These are phyloP conservation scores for Eimeria falciformis DNA, from an alignment of 169 alveolate species.

Conservation along the genomic window DNA sequence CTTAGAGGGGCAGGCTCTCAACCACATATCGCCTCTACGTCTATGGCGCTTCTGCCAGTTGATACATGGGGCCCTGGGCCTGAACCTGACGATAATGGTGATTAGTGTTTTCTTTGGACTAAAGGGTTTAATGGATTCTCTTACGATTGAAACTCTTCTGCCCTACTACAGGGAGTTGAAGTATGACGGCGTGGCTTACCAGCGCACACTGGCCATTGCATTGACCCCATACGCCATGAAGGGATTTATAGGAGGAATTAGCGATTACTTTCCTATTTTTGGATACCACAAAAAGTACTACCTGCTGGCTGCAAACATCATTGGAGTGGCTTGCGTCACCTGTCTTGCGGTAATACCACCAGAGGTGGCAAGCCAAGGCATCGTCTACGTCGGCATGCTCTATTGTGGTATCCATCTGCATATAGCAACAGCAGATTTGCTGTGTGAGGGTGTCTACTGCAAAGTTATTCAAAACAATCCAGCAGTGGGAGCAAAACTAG, in stretches of 20 bases:
- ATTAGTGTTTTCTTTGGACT: slow-evolving; percentile 56
- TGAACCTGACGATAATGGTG: slow-evolving; percentile 10
- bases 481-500: slow-evolving; percentile 60
- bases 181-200: slow-evolving; percentile 62
- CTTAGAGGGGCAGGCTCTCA: background rate
- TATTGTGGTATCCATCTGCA: slow-evolving; percentile 65
- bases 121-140: slow-evolving; percentile 66
- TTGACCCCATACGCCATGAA: slow-evolving; percentile 61
- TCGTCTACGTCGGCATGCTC: slow-evolving; percentile 55
- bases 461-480: slow-evolving; percentile 63
- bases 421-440: slow-evolving; percentile 57
- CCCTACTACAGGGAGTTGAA: slow-evolving; percentile 52
- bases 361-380: slow-evolving; percentile 4
- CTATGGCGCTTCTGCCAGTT: background rate
- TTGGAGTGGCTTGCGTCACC: slow-evolving; percentile 23
- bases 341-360: slow-evolving; percentile 25
- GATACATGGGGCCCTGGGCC: slow-evolving; percentile 9
- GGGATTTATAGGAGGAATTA: slow-evolving; percentile 64
- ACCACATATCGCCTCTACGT: background rate
- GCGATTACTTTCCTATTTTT: slow-evolving; percentile 49
- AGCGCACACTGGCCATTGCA: slow-evolving; percentile 50
- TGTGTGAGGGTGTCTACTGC: slow-evolving; percentile 74
- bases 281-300: slow-evolving; percentile 70
- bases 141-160: slow-evolving; percentile 57
- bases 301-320: slow-evolving; percentile 70